Evolutionary conservation across 352 stramenopile genomes (phyloP).

Genomic region (Pythium grandisporangium): DNA sequence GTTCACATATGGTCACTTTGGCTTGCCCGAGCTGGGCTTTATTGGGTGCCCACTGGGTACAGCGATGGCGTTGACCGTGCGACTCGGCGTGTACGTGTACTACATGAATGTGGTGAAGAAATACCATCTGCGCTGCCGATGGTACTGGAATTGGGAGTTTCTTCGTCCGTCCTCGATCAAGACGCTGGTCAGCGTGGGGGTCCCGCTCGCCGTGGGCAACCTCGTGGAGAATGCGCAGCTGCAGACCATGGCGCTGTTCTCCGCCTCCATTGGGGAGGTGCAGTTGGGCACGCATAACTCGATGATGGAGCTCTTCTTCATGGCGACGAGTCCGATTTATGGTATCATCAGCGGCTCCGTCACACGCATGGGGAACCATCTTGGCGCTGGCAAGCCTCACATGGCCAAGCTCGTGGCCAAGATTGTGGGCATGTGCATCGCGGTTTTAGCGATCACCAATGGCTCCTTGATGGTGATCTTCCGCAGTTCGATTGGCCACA

Average conservation of each 20-base stretch:
- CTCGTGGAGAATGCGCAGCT: conserved; percentile 80
- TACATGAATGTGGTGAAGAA: conserved; percentile 66
- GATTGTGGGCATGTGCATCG: conserved; percentile 37
- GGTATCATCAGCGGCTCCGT: conserved; percentile 52
- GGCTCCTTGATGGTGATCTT: conserved; percentile 35
- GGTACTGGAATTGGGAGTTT: conserved; percentile 45
- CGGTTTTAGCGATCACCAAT: conserved; percentile 31
- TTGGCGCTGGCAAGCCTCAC: conserved; percentile 33
- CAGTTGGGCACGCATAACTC: conserved; percentile 73
- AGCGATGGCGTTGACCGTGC: conserved; percentile 30
- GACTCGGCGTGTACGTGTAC: conserved; percentile 38
- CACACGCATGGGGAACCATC: conserved; percentile 48
- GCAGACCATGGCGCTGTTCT: conserved; percentile 68
- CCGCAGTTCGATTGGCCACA: conserved; percentile 28
- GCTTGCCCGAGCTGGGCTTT: conserved; percentile 54
- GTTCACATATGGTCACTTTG: conserved; percentile 56
- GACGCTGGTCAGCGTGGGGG: conserved; percentile 34
- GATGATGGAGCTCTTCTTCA: conserved; percentile 84
- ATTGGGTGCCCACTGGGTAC: conserved; percentile 72
- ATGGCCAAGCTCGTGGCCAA: conserved; percentile 42
- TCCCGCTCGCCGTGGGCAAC: conserved; percentile 45
- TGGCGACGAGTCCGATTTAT: conserved; percentile 80
- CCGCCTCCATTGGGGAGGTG: conserved; percentile 53
- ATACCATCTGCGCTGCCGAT: conserved; percentile 37
- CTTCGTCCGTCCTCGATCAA: conserved; percentile 28